phyloP scores from a whole-genome alignment of 768 basidiomycete genomes.

The Hericium erinaceus region DNA sequence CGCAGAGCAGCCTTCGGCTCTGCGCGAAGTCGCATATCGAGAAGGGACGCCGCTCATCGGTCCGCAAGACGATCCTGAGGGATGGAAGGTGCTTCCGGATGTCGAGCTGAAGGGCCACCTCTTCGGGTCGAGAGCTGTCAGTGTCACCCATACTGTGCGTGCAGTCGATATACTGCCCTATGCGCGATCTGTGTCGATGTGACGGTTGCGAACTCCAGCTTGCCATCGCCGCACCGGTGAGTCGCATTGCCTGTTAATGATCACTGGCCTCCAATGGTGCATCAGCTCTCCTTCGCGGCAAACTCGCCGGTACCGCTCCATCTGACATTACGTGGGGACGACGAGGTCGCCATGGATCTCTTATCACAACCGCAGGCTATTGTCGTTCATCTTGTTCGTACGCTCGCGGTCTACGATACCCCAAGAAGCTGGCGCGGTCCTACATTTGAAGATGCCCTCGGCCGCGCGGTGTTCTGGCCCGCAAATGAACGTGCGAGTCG shows the following conservation, averaged over 20 bases:
- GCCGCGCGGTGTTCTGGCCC: constrained; percentile 43
- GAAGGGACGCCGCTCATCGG: neutral
- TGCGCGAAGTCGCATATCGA: constrained; percentile 11
- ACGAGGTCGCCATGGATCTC: neutral
- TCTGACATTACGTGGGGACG: neutral
- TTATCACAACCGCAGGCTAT: neutral
- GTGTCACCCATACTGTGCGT: neutral
- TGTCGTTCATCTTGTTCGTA: constrained; percentile 8
- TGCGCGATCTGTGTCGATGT: neutral
- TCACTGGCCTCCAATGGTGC: neutral
- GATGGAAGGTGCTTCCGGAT: constrained; percentile 13
- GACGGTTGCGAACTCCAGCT: neutral
- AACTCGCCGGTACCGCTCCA: constrained; percentile 10
- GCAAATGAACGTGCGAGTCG: constrained; percentile 23
- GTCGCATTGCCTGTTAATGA: neutral
- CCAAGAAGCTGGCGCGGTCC: neutral
- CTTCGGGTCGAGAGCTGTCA: neutral
- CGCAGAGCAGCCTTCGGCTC: constrained; percentile 8
- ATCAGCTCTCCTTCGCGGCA: neutral
- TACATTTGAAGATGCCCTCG: constrained; percentile 29
- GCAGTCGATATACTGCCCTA: too few relatives aligned
- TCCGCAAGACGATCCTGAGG: constrained; percentile 9
- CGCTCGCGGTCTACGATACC: neutral
- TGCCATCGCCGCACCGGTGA: neutral
- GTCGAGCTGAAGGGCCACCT: constrained; percentile 2